These are phyloP conservation scores for Tolypocladium tundrense DNA, from an alignment of 2,329 filamentous ascomycete species.

Conservation along the genomic window DNA sequence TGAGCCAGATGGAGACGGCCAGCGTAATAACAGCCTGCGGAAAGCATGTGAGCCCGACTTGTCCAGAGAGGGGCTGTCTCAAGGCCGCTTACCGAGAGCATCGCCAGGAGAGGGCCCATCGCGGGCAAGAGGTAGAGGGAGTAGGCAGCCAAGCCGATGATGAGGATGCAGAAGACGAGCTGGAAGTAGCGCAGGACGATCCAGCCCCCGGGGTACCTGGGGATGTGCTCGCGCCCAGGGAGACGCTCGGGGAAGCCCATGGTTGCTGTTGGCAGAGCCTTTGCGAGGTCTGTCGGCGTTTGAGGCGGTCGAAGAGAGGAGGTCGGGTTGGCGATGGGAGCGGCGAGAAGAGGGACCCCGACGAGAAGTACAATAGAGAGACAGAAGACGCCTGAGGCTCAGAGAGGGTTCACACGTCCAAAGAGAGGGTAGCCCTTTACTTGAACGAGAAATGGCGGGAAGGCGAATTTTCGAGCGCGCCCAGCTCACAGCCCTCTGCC, in stretches of 20 bases:
- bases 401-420: neutral
- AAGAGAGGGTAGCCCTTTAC: neutral
- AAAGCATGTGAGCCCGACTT: slow-evolving; percentile 10
- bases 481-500: neutral
- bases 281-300: no score
- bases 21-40: slow-evolving; percentile 31
- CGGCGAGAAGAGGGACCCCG: neutral
- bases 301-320: neutral
- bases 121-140: slow-evolving; percentile 24
- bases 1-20: slow-evolving; percentile 33
- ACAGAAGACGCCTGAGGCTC: neutral
- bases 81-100: slow-evolving; percentile 24
- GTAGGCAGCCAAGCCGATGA: slow-evolving; percentile 38
- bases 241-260: neutral
- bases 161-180: slow-evolving; percentile 32
- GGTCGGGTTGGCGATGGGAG: neutral
- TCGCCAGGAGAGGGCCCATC: slow-evolving; percentile 21
- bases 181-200: slow-evolving; percentile 33
- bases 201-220: slow-evolving; percentile 33
- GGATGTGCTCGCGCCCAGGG: slow-evolving; percentile 33
- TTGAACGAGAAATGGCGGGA: neutral
- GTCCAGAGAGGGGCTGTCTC: neutral
- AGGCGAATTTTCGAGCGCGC: neutral
- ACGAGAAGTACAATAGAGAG: neutral
- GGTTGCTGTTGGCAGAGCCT: neutral